Evolutionary conservation across 1,284 basidiomycete genomes (phyloP).

Genomic region (Peniophora sp.): DNA sequence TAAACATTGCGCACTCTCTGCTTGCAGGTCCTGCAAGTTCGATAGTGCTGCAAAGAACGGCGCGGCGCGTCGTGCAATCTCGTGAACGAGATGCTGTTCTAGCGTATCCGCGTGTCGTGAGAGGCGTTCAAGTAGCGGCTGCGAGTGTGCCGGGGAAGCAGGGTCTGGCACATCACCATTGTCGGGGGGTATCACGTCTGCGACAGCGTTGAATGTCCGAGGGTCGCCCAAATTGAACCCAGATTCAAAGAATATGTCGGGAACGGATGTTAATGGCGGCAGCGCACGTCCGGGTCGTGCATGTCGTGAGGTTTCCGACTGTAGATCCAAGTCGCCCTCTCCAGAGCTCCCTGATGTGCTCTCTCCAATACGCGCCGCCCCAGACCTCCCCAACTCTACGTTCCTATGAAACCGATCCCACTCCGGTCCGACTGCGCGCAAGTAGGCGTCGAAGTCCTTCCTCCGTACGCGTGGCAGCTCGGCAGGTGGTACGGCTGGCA

Average conservation of each 20-base stretch:
- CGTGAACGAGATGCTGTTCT: constrained; percentile 90
- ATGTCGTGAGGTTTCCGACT: constrained; percentile 12
- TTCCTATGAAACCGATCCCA: constrained; percentile 67
- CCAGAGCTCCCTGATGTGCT: constrained; percentile 18
- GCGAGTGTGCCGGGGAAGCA: constrained; percentile 53
- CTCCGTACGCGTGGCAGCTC: constrained; percentile 73
- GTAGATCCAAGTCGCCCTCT: constrained; percentile 9
- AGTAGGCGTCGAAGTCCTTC: constrained; percentile 81
- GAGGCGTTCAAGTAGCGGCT: constrained; percentile 83
- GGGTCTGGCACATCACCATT: constrained; percentile 30
- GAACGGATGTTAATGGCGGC: constrained; percentile 73
- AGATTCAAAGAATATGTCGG: constrained; percentile 72
- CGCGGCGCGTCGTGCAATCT: constrained; percentile 84
- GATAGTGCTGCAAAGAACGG: constrained; percentile 96
- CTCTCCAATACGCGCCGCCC: constrained; percentile 32
- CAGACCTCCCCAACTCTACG: constrained; percentile 37
- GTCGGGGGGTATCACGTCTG: constrained; percentile 38
- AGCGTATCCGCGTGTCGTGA: constrained; percentile 92
- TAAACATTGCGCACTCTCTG: constrained; percentile 82
- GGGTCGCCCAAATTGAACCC: constrained; percentile 86
- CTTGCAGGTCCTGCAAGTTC: constrained; percentile 88
- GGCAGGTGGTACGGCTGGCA: constrained; percentile 66
- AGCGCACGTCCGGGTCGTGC: constrained; percentile 30
- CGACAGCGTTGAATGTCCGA: constrained; percentile 75
- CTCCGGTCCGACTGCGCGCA: constrained; percentile 65